Percentiles rank a stretch among this genome's conserved stretches.
Conservation (phyloP, 805 yeast genomes). For the Teunomyces tritomae region DNA sequence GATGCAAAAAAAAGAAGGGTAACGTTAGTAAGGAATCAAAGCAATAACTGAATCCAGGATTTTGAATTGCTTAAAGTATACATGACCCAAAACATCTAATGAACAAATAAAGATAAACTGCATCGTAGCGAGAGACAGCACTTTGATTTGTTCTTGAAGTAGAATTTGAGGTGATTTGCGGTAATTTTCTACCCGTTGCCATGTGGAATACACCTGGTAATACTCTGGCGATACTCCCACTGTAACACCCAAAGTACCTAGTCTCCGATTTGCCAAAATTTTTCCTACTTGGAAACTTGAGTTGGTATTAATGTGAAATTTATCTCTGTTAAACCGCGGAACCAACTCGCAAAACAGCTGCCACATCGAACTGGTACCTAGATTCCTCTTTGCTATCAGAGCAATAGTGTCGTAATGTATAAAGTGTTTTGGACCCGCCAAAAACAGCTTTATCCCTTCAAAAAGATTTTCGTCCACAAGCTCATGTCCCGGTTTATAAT, state of each 20-base stretch:
- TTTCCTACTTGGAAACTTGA: neutral
- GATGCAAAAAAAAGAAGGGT: neutral
- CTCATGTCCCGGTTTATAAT: neutral
- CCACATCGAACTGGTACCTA: neutral
- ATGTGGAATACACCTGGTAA: neutral
- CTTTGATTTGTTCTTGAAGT: neutral
- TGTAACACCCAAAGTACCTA: neutral
- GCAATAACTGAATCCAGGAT: neutral
- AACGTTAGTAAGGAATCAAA: neutral
- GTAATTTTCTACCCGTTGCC: neutral
- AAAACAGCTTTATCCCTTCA: neutral
- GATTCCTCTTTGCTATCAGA: neutral
- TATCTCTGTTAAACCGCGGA: neutral
- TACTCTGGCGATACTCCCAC: neutral
- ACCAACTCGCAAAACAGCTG: neutral
- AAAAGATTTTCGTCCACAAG: neutral
- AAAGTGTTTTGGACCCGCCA: conserved; percentile 1
- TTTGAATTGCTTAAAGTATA: neutral
- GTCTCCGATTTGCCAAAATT: neutral
- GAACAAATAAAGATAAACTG: neutral
- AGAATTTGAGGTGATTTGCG: neutral
- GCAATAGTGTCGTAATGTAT: neutral
- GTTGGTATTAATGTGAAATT: neutral
- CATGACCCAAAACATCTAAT: conserved; percentile 1
- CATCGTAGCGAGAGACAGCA: neutral